Evolutionary conservation across 148 eudicot genomes (phyloP), one percentile per base, ranked within the genome.

Genomic region (Silene conica): DNA sequence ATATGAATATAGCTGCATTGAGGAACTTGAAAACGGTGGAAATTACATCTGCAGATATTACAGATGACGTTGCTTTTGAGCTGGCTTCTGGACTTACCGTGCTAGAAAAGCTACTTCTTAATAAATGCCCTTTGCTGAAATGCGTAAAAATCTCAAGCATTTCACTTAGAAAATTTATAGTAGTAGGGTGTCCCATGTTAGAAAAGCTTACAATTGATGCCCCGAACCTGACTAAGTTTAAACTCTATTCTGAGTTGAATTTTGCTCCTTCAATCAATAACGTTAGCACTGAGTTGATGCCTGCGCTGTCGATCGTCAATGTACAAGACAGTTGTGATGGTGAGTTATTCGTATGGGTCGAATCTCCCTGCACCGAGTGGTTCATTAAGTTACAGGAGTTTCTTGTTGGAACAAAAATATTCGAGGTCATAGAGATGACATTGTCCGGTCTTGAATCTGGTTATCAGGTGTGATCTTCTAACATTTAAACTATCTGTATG

Each of bases 1-100:
- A 67, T 8, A 11, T 67, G 70, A 67, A 67, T 19, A 5, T 67
- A 14, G 7, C 6, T 43, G 70, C 70, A n/a, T 20, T 67, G 54
- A 67, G 19, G 54, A 67, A 67, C 54, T 67, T 67, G 70, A 67
- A 5, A 67, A 20, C n/a, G 28, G 8, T 67, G 70, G 70, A 67
- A 25, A 41, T 67, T 67, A 3, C 3, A 9, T 19, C 20, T 8
- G 54, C 25, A 1, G 67, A 63, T 63, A 63, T 63, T 63, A 21
- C 28, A 34, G 41, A 34, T 34, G 41, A 34, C 41, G 41, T 3
- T 34, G 41, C 4, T 55, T 55, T 19, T 55, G 43, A 28, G 43
- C 20, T 26, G 43, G n/a, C 67, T 28, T 63, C 67, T 15, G 67
- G 67, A 28, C 67, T 63, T 26, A 0, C 9, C 34, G 41, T 16